phyloP scores from a whole-genome alignment of 768 basidiomycete species.

The Aureoboletus auriporus region DNA sequence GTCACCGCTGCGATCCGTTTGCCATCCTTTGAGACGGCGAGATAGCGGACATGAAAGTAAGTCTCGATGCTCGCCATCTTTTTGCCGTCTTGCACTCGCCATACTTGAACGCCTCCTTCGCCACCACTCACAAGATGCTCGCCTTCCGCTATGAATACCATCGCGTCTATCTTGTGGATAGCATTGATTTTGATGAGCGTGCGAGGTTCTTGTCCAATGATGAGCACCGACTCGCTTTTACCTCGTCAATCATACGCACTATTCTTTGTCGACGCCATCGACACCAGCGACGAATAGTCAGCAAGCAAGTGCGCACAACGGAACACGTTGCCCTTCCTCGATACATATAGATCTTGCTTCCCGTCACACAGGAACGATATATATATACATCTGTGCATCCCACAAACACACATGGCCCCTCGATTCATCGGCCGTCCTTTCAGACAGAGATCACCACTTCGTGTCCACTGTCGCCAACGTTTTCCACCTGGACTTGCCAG shows the following conservation, averaged over 20 bases:
- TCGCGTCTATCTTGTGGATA: not conserved
- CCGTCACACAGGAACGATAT: too few relatives aligned
- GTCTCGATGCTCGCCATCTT: not conserved
- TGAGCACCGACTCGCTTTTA: too few relatives aligned
- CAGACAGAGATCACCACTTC: not conserved
- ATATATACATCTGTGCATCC: not conserved
- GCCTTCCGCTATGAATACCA: not conserved
- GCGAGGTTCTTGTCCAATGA: not conserved
- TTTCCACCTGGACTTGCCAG: not conserved
- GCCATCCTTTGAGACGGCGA: too few relatives aligned
- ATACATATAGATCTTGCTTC: too few relatives aligned
- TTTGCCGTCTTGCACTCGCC: constrained; percentile 1
- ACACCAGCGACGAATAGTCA: too few relatives aligned
- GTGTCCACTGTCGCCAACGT: not conserved
- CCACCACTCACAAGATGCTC: not conserved
- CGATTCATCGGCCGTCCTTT: not conserved
- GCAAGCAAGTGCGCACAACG: too few relatives aligned
- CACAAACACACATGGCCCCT: not conserved
- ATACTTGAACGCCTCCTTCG: not conserved
- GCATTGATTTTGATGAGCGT: not conserved
- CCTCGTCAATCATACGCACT: too few relatives aligned
- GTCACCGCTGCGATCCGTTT: constrained; percentile 3
- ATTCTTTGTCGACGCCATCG: too few relatives aligned
- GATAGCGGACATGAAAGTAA: too few relatives aligned
- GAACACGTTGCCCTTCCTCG: too few relatives aligned